Base-by-base conservation (phyloP, 352 stramenopile species). In the Plasmopara viticola region DNA sequence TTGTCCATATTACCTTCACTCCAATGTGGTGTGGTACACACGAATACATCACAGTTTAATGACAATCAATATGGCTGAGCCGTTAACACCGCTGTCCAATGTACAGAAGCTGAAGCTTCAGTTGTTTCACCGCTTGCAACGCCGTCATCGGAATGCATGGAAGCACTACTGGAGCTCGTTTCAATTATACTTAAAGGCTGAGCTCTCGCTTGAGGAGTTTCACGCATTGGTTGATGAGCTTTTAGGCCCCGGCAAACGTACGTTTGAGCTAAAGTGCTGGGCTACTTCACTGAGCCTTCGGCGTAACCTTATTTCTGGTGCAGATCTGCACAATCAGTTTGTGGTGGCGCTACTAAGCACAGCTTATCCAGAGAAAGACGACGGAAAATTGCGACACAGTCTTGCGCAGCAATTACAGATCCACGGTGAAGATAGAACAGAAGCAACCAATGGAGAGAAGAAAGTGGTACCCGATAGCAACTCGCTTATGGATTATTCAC, bases 101-200 rank as follows among this genome's bases (percentile, higher is more conserved):
- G 60, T 78, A 58, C 69, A 72, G 17, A 64, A 75, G 62, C 71
- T 82, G 40, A 88, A 88, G 66, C 63, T 74, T 41, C 70, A 78
- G 61, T 58, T 88, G 18, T 88, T 82, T 52, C 75, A 81, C 49
- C 60, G 63, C 20, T 66, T 88, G n/a, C 67, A 84, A 56, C 60
- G 65, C 17, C 66, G 68, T 39, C 57, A 74, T 40, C 65, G 60
- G 15, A 57, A 74, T 53, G 64, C 70, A 15, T 88, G 78, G 78
- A 62, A 64, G 44, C 61, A 49, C 13, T 88, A 88, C 53, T 88
- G 78, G 78, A 49, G 58, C 25, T 64, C 64, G 18, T 81, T 86
- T 48, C 74, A 85, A 56, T 60, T 70, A 9, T 88, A 80, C 17
- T 44, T 86, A 12, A 12, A 62, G n/a, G 74, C 78, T 35, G 65